Evolutionary conservation across 2,329 filamentous ascomycete species (phyloP).

Genomic region (Apiospora hydei): DNA sequence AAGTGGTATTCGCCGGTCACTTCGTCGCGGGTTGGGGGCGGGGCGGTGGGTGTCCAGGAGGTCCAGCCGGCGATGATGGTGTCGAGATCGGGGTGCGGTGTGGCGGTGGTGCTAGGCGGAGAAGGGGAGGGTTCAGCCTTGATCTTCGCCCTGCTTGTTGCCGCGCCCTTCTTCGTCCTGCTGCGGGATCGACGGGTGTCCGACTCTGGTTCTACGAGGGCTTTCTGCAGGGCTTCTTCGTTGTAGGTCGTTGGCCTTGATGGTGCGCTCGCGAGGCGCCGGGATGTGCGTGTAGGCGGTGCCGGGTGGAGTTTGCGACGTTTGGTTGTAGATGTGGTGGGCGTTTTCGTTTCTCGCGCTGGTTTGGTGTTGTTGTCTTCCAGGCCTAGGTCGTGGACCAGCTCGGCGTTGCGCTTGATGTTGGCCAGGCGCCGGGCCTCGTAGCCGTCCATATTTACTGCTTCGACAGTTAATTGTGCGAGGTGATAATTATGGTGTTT

Average conservation of each 20-base stretch:
- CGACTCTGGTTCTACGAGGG: conserved; percentile 16
- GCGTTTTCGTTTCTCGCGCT: conserved; percentile 22
- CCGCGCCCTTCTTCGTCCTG: not conserved
- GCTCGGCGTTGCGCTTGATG: conserved; percentile 56
- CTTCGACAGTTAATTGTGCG: too few species aligned
- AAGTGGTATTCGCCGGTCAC: conserved; percentile 54
- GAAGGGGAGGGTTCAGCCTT: not conserved
- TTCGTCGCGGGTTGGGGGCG: conserved; percentile 51
- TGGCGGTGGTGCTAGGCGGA: conserved; percentile 12
- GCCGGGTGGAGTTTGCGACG: conserved; percentile 46
- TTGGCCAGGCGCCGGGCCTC: conserved; percentile 54
- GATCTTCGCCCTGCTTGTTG: not conserved
- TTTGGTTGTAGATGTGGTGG: conserved; percentile 40
- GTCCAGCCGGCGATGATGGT: conserved; percentile 48
- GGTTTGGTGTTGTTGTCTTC: conserved; percentile 36
- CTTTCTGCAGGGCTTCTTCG: conserved; percentile 40
- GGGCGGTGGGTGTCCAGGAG: conserved; percentile 49
- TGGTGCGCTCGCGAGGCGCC: conserved; percentile 51
- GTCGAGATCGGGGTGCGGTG: conserved; percentile 30
- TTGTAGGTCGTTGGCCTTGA: conserved; percentile 44
- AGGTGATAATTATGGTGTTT: too few species aligned
- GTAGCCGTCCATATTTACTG: conserved; percentile 44
- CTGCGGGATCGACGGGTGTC: conserved; percentile 21
- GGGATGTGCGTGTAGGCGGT: conserved; percentile 52
- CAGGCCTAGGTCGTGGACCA: conserved; percentile 56